phyloP scores from a whole-genome alignment of 768 basidiomycete species.

The Solioccasus polychromus region DNA sequence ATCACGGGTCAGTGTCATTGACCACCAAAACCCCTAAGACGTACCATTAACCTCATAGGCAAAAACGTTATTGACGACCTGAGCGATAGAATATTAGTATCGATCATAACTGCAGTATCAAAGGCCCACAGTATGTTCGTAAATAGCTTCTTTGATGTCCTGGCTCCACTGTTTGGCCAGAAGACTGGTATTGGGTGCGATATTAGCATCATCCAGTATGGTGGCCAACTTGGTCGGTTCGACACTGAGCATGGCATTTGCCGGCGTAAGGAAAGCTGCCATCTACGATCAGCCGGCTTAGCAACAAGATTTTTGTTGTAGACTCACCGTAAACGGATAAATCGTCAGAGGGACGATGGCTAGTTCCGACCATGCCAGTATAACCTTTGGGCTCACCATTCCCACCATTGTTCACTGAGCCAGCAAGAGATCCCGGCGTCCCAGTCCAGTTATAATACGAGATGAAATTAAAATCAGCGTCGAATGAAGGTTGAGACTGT shows the following conservation, averaged over 20 bases:
- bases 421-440: constrained; percentile 53
- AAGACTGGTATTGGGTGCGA: constrained; percentile 48
- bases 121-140: constrained; percentile 53
- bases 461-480: constrained; percentile 66
- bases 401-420: constrained; percentile 61
- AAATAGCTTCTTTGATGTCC: constrained; percentile 57
- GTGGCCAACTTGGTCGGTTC: constrained; percentile 60
- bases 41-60: constrained; percentile 77
- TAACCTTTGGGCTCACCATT: constrained; percentile 75
- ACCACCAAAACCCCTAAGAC: background rate
- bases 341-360: constrained; percentile 77
- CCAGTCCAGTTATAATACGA: constrained; percentile 86
- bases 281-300: background rate
- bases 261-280: constrained; percentile 73
- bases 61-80: constrained; percentile 65
- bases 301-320: background rate
- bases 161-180: constrained; percentile 57
- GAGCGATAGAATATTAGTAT: background rate
- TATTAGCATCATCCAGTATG: constrained; percentile 50
- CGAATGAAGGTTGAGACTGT: constrained; percentile 70
- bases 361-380: constrained; percentile 73
- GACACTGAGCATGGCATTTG: constrained; percentile 81
- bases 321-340: constrained; percentile 58
- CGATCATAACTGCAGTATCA: background rate
- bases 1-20: background rate